These are phyloP conservation scores for Gossypioides kirkii DNA, from an alignment of 345 rosid genomes.

Conservation along the genomic window DNA sequence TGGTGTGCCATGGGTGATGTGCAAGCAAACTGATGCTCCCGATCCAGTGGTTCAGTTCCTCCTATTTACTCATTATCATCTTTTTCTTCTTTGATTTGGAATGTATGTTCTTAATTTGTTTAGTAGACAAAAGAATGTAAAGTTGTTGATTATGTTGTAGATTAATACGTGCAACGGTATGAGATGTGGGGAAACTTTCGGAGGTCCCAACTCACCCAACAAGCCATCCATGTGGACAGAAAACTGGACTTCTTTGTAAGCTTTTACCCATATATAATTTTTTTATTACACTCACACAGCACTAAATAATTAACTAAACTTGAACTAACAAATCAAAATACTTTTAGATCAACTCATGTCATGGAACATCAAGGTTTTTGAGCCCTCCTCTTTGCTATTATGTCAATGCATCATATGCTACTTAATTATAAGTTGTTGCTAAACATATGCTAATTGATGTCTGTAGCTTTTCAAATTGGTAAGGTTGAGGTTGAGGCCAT, in stretches of 20 bases:
- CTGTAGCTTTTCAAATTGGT: too few species aligned
- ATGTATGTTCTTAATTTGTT: not conserved
- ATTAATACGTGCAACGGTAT: slow-evolving; percentile 85
- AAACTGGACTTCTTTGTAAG: slow-evolving; percentile 88
- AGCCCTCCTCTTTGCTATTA: too few species aligned
- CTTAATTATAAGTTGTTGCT: too few species aligned
- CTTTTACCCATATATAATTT: not conserved
- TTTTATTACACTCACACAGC: too few species aligned
- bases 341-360: too few species aligned
- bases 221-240: slow-evolving; percentile 91
- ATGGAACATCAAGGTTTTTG: too few species aligned
- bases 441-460: too few species aligned
- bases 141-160: slow-evolving; percentile 25
- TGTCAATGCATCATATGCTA: too few species aligned
- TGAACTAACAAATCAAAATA: too few species aligned
- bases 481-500: too few species aligned
- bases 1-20: slow-evolving; percentile 98
- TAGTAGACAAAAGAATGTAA: not conserved
- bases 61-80: not conserved
- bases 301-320: not conserved
- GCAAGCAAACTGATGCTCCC: slow-evolving; percentile 86
- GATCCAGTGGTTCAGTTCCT: slow-evolving; percentile 70
- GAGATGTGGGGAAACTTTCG: slow-evolving; percentile 78
- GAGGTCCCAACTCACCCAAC: slow-evolving; percentile 75
- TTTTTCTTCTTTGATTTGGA: not conserved